phyloP scores from a whole-genome alignment of 75 land plant genomes.

The Pinus albicaulis region DNA sequence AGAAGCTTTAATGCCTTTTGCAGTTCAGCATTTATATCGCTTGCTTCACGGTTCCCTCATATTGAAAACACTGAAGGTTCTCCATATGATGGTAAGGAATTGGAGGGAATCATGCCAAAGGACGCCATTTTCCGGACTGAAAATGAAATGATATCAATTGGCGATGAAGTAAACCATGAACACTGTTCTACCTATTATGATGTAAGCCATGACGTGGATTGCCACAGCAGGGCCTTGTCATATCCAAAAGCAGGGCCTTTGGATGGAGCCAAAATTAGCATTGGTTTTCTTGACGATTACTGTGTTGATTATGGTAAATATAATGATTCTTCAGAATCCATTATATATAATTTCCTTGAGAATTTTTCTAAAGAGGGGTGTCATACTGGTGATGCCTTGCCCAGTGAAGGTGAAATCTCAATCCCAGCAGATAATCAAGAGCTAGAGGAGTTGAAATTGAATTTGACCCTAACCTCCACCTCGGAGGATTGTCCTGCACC shows the following conservation, averaged over 20 bases:
- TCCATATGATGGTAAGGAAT: background rate
- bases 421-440: background rate
- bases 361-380: background rate
- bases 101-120: background rate
- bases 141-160: no score
- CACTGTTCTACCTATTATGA: background rate
- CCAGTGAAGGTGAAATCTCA: background rate
- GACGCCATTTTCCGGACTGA: background rate
- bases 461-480: background rate
- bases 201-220: background rate
- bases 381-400: background rate
- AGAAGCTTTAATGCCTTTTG: constrained; percentile 6
- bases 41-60: constrained; percentile 76
- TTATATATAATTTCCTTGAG: background rate
- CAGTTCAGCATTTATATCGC: constrained; percentile 98
- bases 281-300: background rate
- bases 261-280: background rate
- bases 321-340: background rate
- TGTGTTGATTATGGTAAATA: background rate
- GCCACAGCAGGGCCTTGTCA: background rate
- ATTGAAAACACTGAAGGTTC: background rate
- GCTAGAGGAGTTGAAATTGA: background rate
- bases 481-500: background rate
- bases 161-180: no score
- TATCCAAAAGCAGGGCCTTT: background rate